phyloP scores from a whole-genome alignment of 768 basidiomycete species.

The Tricholoma sp. region DNA sequence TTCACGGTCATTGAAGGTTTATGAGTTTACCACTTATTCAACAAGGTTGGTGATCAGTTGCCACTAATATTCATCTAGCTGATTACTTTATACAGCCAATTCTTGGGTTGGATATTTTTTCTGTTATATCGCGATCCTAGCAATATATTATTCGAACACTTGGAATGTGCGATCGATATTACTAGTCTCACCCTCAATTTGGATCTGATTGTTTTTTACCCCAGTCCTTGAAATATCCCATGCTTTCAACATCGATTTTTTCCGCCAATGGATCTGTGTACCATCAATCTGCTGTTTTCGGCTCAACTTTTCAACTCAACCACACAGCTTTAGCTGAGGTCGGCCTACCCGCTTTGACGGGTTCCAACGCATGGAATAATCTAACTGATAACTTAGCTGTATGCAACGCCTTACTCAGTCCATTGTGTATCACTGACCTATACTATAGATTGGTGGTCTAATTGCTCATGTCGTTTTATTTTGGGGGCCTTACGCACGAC shows the following conservation, averaged over 20 bases:
- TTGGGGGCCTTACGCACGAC: conserved; percentile 47
- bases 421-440: not conserved
- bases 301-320: conserved; percentile 45
- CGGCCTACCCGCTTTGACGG: conserved; percentile 44
- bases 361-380: conserved; percentile 50
- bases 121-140: conserved; percentile 50
- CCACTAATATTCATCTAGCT: not conserved
- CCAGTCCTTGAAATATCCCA: conserved; percentile 51
- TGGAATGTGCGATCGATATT: conserved; percentile 43
- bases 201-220: not conserved
- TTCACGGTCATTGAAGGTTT: conserved; percentile 22
- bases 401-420: conserved; percentile 7
- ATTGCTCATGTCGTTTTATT: conserved; percentile 53
- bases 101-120: conserved; percentile 50
- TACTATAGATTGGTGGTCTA: conserved; percentile 49
- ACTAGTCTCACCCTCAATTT: not conserved
- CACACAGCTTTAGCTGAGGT: conserved; percentile 46
- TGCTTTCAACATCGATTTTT: conserved; percentile 58
- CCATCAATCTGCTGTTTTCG: conserved; percentile 50
- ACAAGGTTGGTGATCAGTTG: conserved; percentile 37
- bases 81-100: conserved; percentile 34
- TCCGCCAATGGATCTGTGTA: conserved; percentile 50
- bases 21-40: conserved; percentile 52
- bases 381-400: conserved; percentile 44
- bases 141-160: conserved; percentile 56